Evolutionary conservation across 164 flowering plant species (phyloP), one percentile per base, ranked within the genome.

Genomic region (Sextonia rubra): DNA sequence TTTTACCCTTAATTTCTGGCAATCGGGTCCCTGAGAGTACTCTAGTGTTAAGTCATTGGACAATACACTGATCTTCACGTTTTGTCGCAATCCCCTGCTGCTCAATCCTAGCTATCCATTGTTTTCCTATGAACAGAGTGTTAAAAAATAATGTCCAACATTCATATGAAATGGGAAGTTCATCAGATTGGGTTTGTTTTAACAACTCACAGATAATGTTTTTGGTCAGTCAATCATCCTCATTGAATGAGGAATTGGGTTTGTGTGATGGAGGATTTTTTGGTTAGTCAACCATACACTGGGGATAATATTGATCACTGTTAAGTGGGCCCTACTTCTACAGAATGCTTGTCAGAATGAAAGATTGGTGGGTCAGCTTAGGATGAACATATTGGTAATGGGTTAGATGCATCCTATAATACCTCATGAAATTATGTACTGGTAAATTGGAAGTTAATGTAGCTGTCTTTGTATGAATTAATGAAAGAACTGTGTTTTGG

Each of bases 401-500:
- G 15, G 18, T 20, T 14, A 12, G 17, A 14, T 0, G 22, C 44
- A 27, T 27, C 29, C 7, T 12, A 27, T 5, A 30, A 64, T 30
- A 30, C 44, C 67, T 64, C 20, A 3, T 27, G 66, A 14, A 17
- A 15, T 64, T 29, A 17, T 64, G 20, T 27, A 24, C 2, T 64
- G 26, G 32, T 26, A 17, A 15, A 1, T 64, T 26, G 32, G 32
- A 12, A 61, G 25, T 61, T 23, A 61, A 7, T 8, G 66, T 29
- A 23, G 69, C 49, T 20, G 52, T n/a, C 23, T 9, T 8, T 66
- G 25, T 47, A 24, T 37, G 2, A 44, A 49, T 20, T 2, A 15
- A 6, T 18, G 48, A 26, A 22, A 44, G 26, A 17, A 27, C 9
- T 55, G 23, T 49, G n/a, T 73, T 7, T 71, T 67, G 74, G 71